These are phyloP conservation scores for Xenoacremonium recifei DNA, from an alignment of 2,329 filamentous ascomycete genomes.

Conservation along the genomic window DNA sequence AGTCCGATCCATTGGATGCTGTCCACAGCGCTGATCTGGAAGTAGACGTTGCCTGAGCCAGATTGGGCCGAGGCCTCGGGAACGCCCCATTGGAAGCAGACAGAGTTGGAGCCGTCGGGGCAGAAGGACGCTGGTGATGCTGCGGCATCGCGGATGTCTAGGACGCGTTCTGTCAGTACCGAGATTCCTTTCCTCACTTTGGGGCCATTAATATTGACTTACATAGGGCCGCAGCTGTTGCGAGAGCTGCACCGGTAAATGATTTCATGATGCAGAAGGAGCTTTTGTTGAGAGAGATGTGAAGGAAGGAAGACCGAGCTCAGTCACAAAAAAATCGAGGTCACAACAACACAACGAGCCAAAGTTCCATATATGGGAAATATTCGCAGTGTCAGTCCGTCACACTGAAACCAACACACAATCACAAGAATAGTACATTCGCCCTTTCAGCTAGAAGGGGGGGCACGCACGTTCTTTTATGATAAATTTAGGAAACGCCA, in stretches of 20 bases:
- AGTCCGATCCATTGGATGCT: conserved; percentile 57
- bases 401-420: too few relatives aligned
- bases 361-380: too few relatives aligned
- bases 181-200: background rate
- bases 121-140: conserved; percentile 38
- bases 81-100: conserved; percentile 58
- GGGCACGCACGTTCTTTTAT: too few relatives aligned
- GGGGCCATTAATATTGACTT: conserved; percentile 9
- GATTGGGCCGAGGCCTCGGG: conserved; percentile 47
- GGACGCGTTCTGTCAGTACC: conserved; percentile 12
- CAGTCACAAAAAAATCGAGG: too few relatives aligned
- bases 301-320: too few relatives aligned
- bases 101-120: conserved; percentile 32
- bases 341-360: too few relatives aligned
- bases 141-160: conserved; percentile 19
- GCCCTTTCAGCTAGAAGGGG: too few relatives aligned
- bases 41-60: conserved; percentile 55
- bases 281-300: too few relatives aligned
- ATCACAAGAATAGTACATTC: too few relatives aligned
- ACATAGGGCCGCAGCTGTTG: conserved; percentile 13
- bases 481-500: too few relatives aligned
- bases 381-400: too few relatives aligned
- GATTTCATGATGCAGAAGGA: conserved; percentile 11
- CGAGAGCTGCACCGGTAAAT: conserved; percentile 4
- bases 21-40: conserved; percentile 57